Conservation (phyloP, 2,329 filamentous ascomycete genomes). For the Fusarium nanum region DNA sequence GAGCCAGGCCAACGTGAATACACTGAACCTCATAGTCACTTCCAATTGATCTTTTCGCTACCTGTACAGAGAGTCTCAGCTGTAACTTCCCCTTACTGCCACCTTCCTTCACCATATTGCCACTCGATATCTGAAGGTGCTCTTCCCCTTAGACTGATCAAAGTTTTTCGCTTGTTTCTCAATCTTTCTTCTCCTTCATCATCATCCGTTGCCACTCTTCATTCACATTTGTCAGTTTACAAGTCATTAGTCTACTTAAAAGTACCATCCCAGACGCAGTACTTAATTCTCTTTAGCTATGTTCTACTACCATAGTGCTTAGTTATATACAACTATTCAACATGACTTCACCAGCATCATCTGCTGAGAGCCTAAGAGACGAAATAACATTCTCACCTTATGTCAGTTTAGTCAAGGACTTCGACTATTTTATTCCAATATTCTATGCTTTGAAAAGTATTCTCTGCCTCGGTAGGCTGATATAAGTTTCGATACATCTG, state of each 20-base stretch:
- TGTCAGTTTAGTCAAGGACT: too few species aligned
- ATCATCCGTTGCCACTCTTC: neutral
- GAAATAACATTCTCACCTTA: too few species aligned
- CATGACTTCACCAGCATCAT: neutral
- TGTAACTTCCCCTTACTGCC: too few species aligned
- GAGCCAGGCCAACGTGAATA: too few species aligned
- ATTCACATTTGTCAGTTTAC: neutral
- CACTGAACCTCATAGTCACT: too few species aligned
- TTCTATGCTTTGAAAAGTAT: too few species aligned
- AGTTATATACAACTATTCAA: neutral
- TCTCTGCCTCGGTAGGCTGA: too few species aligned
- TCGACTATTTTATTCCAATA: too few species aligned
- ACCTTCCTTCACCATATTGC: neutral
- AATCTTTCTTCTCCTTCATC: neutral
- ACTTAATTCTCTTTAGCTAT: neutral
- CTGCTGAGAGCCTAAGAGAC: too few species aligned
- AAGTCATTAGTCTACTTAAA: neutral
- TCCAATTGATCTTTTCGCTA: too few species aligned
- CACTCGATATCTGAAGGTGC: neutral
- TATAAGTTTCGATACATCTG: too few species aligned
- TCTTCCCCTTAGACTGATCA: neutral
- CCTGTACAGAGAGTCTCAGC: too few species aligned
- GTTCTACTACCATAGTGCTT: neutral
- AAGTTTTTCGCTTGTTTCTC: rapidly evolving
- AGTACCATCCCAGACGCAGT: neutral